Evolutionary conservation across 2,329 filamentous ascomycete species (phyloP).

Genomic region (Arthrinium puccinioides): DNA sequence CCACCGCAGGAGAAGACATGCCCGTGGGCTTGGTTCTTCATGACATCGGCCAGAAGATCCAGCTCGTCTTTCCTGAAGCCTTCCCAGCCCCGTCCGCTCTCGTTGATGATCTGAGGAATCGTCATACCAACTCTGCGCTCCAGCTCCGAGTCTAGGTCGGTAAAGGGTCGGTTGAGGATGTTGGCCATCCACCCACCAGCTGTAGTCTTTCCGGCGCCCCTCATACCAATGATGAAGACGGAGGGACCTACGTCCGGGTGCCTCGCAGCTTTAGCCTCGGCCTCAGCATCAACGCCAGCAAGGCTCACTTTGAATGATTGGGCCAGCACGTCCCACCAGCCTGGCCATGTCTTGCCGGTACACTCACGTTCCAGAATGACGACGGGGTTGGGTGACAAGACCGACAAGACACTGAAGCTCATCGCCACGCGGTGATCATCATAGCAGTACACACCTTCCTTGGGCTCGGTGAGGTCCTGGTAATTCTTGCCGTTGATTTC

Average conservation of each 20-base stretch:
- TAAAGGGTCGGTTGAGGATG: constrained; percentile 66
- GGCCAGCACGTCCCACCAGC: constrained; percentile 90
- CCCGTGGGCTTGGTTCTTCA: constrained; percentile 66
- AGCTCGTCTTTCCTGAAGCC: constrained; percentile 78
- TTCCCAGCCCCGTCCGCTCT: constrained; percentile 66
- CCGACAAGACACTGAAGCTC: constrained; percentile 88
- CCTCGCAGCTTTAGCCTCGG: constrained; percentile 22
- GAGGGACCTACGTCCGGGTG: constrained; percentile 48
- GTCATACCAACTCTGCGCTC: constrained; percentile 66
- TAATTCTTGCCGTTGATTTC: constrained; percentile 53
- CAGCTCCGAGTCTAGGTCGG: constrained; percentile 84
- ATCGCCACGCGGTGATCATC: constrained; percentile 97
- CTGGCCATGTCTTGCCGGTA: constrained; percentile 95
- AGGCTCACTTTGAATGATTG: constrained; percentile 70
- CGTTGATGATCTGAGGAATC: constrained; percentile 79
- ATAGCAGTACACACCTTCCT: constrained; percentile 78
- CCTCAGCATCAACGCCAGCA: constrained; percentile 60
- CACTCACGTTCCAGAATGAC: constrained; percentile 86
- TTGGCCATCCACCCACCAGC: constrained; percentile 78
- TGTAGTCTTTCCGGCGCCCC: constrained; percentile 93
- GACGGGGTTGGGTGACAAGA: constrained; percentile 63
- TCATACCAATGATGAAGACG: constrained; percentile 94
- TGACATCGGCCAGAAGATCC: constrained; percentile 62
- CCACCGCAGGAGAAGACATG: constrained; percentile 91
- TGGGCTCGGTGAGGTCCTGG: constrained; percentile 43